Base-by-base conservation (phyloP, 345 rosid species). In the Populus ilicifolia region DNA sequence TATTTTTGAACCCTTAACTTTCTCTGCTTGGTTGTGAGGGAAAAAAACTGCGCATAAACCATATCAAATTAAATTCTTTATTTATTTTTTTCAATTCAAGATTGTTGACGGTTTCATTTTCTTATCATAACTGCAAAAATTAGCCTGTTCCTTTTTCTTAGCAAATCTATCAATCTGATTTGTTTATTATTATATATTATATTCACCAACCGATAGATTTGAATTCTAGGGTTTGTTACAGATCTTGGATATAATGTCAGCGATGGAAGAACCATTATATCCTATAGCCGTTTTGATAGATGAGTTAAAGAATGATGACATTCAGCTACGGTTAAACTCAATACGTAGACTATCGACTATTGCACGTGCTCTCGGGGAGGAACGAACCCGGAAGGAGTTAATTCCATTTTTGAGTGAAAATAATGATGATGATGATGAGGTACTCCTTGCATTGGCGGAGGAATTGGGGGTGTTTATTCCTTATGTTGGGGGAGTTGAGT, bases 301-400 rank as follows among this genome's bases (percentile, higher is more conserved):
- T 20, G 97, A 95, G 88, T 86, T 95, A 44, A 93, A 95, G 85
- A 93, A 95, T 76, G 99, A 95, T 74, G 98, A 95, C 81, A 95
- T 95, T 63, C 98, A 95, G 87, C 90, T 95, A 11, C 87, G 99
- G 13, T 75, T 95, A 82, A 92, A 92, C 86, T 93, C 99, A 0
- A 95, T 95, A 62, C 93, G 97, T 39, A 90, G 96, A 68, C 77
- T 95, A 52, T 93, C 99, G 41, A 95, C 99, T 0, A 95, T 95
- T 70, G 98, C 98, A 6, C 94, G 97, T 69, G 99, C 99, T 41
- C 98, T 95, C 61, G 98, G 99, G 38, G 99, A 95, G 85, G 99
- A 95, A 70, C 89, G 97, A 39, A 93, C 97, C 0, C 83, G 99
- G 76, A 95, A 90, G 86, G 99, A 95, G 77, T 75, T 95, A 48